Evolutionary conservation across 139 green algal genomes (phyloP).

Genomic region (Chlorella ohadii): DNA sequence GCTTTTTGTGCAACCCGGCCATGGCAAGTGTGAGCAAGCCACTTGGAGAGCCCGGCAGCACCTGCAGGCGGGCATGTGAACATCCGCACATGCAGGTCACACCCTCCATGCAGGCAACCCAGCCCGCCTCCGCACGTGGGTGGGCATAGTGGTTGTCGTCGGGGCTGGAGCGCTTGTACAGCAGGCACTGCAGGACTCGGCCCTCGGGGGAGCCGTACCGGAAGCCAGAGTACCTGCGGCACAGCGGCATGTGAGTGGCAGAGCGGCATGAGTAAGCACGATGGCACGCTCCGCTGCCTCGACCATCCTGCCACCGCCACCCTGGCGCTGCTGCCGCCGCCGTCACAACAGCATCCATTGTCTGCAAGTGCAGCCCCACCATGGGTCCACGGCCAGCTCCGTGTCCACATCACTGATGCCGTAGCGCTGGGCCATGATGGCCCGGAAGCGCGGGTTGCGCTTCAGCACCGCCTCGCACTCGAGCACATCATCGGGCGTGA

Average conservation of each 20-base stretch:
- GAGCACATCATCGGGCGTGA: slow-evolving; percentile 73
- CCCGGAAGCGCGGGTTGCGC: slow-evolving; percentile 45
- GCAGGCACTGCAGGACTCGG: slow-evolving; percentile 71
- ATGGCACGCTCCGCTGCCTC: no score
- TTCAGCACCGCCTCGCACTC: slow-evolving; percentile 73
- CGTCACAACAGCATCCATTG: not conserved
- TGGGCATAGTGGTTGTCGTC: slow-evolving; percentile 76
- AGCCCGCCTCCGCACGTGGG: slow-evolving; percentile 34
- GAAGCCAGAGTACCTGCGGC: slow-evolving; percentile 23
- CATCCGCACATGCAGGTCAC: no score
- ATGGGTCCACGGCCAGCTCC: slow-evolving; percentile 72
- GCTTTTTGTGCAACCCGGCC: no score
- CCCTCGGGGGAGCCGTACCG: slow-evolving; percentile 25
- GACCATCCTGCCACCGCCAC: not conserved
- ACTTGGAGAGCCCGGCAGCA: no score
- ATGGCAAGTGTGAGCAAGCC: no score
- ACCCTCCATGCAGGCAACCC: no score
- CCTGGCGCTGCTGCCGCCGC: no score
- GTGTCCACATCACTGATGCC: slow-evolving; percentile 64
- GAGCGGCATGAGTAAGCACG: no score
- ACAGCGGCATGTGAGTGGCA: no score
- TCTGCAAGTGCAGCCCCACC: slow-evolving; percentile 38
- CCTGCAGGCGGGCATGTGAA: no score
- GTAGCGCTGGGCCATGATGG: slow-evolving; percentile 73
- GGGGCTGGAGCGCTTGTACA: slow-evolving; percentile 65